phyloP scores from a whole-genome alignment of 2,329 filamentous ascomycete species.

The Penicillium sp. region DNA sequence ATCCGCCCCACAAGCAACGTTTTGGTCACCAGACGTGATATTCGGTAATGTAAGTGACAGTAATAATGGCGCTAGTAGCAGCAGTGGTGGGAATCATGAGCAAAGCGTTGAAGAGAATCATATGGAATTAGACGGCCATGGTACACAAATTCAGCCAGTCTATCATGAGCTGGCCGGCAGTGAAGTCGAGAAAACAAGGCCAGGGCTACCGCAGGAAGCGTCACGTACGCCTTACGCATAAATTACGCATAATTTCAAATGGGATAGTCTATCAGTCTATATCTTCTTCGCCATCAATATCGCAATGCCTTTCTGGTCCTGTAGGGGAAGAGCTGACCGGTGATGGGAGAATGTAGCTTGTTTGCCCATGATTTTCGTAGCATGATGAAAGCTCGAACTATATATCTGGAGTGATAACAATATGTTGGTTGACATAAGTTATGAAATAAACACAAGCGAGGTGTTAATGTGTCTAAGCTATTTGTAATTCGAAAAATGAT shows the following conservation, averaged over 20 bases:
- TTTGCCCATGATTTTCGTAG: neutral
- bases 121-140: constrained; percentile 12
- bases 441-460: neutral
- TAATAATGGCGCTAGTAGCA: constrained; percentile 1
- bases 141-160: constrained; percentile 11
- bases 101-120: constrained; percentile 4
- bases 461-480: neutral
- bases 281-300: neutral
- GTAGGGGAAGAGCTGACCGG: neutral
- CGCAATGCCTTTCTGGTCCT: neutral
- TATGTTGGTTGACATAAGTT: neutral
- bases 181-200: neutral
- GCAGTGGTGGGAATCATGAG: constrained; percentile 1
- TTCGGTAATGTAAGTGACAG: neutral
- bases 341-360: neutral
- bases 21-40: constrained; percentile 15
- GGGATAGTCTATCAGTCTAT: neutral
- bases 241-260: neutral
- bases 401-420: neutral
- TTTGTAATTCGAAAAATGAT: neutral
- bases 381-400: neutral
- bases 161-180: constrained; percentile 13
- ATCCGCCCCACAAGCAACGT: constrained; percentile 1
- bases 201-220: neutral
- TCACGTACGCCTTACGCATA: neutral